Evolutionary conservation across 2,329 filamentous ascomycete genomes (phyloP).

Genomic region (Aspergillus sp.): DNA sequence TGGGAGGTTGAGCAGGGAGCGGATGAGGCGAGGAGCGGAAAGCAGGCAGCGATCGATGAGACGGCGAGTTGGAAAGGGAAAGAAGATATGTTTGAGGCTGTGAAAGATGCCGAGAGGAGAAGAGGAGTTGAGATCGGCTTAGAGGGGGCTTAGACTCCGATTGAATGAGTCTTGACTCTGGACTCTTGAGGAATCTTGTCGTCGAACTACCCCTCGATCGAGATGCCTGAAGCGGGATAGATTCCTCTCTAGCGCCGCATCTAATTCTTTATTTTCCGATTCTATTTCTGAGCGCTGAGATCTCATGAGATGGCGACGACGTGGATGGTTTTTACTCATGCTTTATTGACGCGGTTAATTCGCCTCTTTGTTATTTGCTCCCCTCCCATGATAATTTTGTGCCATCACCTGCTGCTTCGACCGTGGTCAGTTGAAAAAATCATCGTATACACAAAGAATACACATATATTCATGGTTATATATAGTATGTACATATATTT

Average conservation of each 20-base stretch:
- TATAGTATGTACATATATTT: too few relatives aligned
- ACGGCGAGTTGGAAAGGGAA: neutral
- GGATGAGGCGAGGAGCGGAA: neutral
- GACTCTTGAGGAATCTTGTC: neutral
- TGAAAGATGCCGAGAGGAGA: neutral
- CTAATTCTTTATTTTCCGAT: conserved; percentile 1
- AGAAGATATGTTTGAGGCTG: neutral
- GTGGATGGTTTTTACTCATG: neutral
- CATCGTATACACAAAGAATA: neutral
- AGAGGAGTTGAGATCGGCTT: conserved; percentile 7
- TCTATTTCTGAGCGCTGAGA: neutral
- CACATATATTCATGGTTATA: too few relatives aligned
- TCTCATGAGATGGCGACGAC: neutral
- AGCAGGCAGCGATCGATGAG: neutral
- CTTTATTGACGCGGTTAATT: neutral
- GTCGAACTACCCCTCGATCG: conserved; percentile 12
- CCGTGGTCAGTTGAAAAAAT: neutral
- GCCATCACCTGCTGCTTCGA: neutral
- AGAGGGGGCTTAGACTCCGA: conserved; percentile 9
- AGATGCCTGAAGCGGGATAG: conserved; percentile 14
- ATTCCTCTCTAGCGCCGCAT: conserved; percentile 8
- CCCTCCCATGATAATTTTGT: neutral
- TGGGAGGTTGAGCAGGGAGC: neutral
- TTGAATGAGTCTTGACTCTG: conserved; percentile 1
- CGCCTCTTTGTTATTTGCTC: neutral